Conservation (phyloP, 257 asterid species). For the Solanum gracilifrons region DNA sequence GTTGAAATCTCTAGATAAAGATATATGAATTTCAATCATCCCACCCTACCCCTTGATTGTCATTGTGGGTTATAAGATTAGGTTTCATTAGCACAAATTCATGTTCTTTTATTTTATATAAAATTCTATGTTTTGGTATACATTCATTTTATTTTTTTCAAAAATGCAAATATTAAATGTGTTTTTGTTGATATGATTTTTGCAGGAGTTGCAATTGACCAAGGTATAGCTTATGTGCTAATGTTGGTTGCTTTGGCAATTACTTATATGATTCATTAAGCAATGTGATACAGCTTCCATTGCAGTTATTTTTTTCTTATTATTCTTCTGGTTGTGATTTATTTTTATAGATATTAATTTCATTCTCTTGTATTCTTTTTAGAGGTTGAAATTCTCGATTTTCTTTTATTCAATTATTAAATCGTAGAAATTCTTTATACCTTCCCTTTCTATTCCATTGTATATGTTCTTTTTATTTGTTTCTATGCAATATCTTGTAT, state of each 20-base stretch:
- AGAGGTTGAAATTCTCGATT: not conserved
- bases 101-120: not conserved
- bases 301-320: not conserved
- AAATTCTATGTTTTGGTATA: not conserved
- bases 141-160: not conserved
- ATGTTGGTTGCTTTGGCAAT: conserved; percentile 70
- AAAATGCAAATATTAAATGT: not conserved
- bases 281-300: not conserved
- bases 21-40: not conserved
- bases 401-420: not conserved
- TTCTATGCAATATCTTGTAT: not conserved
- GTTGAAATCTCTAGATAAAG: not conserved
- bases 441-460: not conserved
- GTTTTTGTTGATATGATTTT: not conserved
- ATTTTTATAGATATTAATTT: not conserved
- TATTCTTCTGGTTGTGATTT: not conserved
- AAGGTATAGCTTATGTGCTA: conserved; percentile 60
- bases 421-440: not conserved
- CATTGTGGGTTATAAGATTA: not conserved
- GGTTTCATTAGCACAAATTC: not conserved
- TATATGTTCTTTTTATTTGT: not conserved
- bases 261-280: conserved; percentile 48
- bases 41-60: not conserved
- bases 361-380: not conserved
- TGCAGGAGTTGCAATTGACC: conserved; percentile 67